A percentile compares a stretch with the other conserved stretches of the same genome.
These are phyloP conservation scores for Acaromyces ingoldii DNA, from an alignment of 1,284 basidiomycete genomes.

Conservation along the genomic window DNA sequence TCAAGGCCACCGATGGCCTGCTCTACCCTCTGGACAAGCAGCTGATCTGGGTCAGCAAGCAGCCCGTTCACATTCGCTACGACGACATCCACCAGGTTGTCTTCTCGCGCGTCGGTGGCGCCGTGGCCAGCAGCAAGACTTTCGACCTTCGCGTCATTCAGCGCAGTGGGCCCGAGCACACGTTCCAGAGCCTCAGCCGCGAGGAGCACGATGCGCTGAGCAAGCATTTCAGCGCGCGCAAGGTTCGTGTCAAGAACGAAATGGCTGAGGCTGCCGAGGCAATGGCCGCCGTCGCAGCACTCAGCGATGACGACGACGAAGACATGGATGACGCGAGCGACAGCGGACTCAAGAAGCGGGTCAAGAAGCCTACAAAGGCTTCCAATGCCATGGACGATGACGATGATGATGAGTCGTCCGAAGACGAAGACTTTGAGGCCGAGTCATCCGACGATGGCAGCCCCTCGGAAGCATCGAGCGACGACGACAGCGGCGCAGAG, in stretches of 20 bases:
- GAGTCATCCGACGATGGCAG: slow-evolving; percentile 39
- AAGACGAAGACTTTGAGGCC: slow-evolving; percentile 83
- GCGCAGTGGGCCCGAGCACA: slow-evolving; percentile 62
- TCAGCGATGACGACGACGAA: slow-evolving; percentile 63
- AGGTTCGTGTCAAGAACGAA: slow-evolving; percentile 91
- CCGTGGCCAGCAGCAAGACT: slow-evolving; percentile 79
- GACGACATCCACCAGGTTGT: slow-evolving; percentile 84
- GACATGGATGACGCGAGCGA: slow-evolving; percentile 55
- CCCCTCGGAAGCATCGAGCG: slow-evolving; percentile 53
- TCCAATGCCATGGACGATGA: slow-evolving; percentile 28
- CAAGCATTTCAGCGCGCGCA: slow-evolving; percentile 79
- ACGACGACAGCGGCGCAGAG: slow-evolving; percentile 55
- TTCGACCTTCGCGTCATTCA: slow-evolving; percentile 90
- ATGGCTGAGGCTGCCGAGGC: slow-evolving; percentile 59
- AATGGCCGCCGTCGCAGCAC: slow-evolving; percentile 61
- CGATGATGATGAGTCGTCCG: slow-evolving; percentile 49
- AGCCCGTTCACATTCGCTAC: slow-evolving; percentile 85
- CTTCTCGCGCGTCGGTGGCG: slow-evolving; percentile 89
- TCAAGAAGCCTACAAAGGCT: slow-evolving; percentile 14
- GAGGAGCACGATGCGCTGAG: slow-evolving; percentile 88
- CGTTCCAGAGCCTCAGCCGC: slow-evolving; percentile 87
- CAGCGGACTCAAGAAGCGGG: slow-evolving; percentile 57
- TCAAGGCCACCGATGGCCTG: slow-evolving; percentile 95
- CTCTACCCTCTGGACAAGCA: slow-evolving; percentile 97
- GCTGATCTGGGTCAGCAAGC: slow-evolving; percentile 95